These are phyloP conservation scores for Terfezia claveryi DNA, from an alignment of 495 filamentous ascomycete genomes.

Conservation along the genomic window DNA sequence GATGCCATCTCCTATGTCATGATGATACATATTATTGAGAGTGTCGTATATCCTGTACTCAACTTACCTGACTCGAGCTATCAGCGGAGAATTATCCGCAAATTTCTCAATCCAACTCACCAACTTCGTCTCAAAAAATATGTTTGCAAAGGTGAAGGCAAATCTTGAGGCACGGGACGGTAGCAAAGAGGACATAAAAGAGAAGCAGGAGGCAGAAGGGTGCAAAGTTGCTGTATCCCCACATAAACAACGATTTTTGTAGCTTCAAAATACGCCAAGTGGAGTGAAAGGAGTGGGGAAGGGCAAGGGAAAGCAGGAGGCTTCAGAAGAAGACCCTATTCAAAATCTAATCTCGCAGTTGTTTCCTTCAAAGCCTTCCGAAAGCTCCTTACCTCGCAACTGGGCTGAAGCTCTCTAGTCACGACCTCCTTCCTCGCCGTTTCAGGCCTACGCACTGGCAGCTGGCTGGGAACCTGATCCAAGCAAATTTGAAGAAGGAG, in stretches of 20 bases:
- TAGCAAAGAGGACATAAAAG: constrained; percentile 19
- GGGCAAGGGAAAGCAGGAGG: constrained; percentile 9
- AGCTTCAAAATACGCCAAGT: constrained; percentile 31
- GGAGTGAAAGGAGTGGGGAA: neutral
- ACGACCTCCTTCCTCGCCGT: constrained; percentile 50
- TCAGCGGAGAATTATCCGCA: constrained; percentile 55
- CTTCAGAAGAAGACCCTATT: constrained; percentile 29
- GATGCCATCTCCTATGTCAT: constrained; percentile 86
- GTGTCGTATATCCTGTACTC: constrained; percentile 93
- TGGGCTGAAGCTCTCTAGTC: constrained; percentile 38
- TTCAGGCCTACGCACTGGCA: constrained; percentile 83
- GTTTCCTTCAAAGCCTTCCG: constrained; percentile 65
- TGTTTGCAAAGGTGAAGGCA: constrained; percentile 37
- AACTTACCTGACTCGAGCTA: constrained; percentile 73
- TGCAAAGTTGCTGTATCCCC: constrained; percentile 71
- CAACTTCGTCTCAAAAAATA: constrained; percentile 60
- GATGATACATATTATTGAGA: constrained; percentile 92
- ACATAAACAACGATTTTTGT: constrained; percentile 87
- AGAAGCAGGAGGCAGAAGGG: constrained; percentile 31
- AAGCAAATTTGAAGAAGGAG: constrained; percentile 32
- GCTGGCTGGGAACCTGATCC: constrained; percentile 30
- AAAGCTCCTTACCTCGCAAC: constrained; percentile 67
- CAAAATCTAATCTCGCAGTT: constrained; percentile 56
- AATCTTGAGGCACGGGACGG: constrained; percentile 47
- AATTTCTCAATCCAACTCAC: constrained; percentile 63